phyloP scores from a whole-genome alignment of 345 rosid genomes.

The Boechera retrofracta region DNA sequence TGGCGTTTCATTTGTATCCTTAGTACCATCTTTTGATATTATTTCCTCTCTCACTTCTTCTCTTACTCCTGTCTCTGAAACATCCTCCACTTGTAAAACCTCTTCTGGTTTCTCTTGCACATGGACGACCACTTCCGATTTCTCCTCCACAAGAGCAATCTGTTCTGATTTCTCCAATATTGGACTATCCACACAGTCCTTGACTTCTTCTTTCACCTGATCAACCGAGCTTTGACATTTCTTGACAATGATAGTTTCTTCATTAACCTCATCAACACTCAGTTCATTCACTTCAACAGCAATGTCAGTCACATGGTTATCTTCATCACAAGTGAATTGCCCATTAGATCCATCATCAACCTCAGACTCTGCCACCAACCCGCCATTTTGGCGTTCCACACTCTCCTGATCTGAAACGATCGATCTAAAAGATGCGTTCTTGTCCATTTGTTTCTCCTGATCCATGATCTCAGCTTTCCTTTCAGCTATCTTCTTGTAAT shows the following conservation, averaged over 20 bases:
- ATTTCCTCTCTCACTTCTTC: conserved; percentile 38
- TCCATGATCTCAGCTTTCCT: conserved; percentile 75
- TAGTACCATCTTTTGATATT: conserved; percentile 19
- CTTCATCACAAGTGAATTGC: conserved; percentile 49
- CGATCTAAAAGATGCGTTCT: conserved; percentile 39
- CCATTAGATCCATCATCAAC: conserved; percentile 24
- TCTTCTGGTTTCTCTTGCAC: conserved; percentile 30
- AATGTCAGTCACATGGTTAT: conserved; percentile 46
- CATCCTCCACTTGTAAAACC: conserved; percentile 8
- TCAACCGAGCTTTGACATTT: conserved; percentile 54
- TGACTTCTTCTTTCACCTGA: conserved; percentile 49
- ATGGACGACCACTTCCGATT: not conserved
- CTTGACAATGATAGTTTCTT: conserved; percentile 46
- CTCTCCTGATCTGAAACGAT: conserved; percentile 44
- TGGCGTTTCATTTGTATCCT: conserved; percentile 42
- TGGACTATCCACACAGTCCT: conserved; percentile 27
- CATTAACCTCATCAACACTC: conserved; percentile 35
- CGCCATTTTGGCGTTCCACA: conserved; percentile 31
- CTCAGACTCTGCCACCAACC: conserved; percentile 37
- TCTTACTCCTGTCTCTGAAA: conserved; percentile 36
- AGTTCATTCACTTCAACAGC: conserved; percentile 38
- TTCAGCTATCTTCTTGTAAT: conserved; percentile 88
- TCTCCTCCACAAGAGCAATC: conserved; percentile 29
- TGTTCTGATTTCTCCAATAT: conserved; percentile 46
- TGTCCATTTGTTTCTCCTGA: conserved; percentile 64